phyloP scores from a whole-genome alignment of 306 rosid species.

The Corylus avellana region DNA sequence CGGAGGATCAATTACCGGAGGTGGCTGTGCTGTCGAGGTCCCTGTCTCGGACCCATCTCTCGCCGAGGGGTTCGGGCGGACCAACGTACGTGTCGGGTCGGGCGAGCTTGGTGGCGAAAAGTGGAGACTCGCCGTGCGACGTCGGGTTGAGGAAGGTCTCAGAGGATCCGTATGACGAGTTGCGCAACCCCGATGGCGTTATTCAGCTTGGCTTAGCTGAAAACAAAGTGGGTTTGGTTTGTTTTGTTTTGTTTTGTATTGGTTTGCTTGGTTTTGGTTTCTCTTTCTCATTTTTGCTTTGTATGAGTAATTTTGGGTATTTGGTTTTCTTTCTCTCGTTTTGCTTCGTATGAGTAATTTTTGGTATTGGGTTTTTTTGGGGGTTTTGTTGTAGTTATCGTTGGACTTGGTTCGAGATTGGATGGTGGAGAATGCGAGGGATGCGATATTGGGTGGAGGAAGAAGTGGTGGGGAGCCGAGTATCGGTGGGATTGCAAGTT shows the following conservation, averaged over 20 bases:
- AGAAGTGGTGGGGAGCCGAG: slow-evolving; percentile 27
- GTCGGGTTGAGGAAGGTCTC: slow-evolving; percentile 49
- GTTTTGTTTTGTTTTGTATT: slow-evolving; percentile 17
- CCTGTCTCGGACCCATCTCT: slow-evolving; percentile 53
- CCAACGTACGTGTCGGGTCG: slow-evolving; percentile 58
- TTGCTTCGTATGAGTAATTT: neutral
- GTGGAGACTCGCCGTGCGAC: slow-evolving; percentile 49
- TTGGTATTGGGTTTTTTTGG: neutral
- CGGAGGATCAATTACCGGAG: slow-evolving; percentile 30
- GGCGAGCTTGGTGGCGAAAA: slow-evolving; percentile 40
- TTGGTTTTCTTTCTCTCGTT: neutral
- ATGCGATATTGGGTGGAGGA: slow-evolving; percentile 44
- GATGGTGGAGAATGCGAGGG: slow-evolving; percentile 54
- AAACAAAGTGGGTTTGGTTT: slow-evolving; percentile 60
- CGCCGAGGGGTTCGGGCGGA: slow-evolving; percentile 45
- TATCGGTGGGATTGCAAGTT: slow-evolving; percentile 39
- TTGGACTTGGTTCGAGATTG: slow-evolving; percentile 70
- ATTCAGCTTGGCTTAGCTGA: slow-evolving; percentile 69
- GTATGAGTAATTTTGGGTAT: neutral
- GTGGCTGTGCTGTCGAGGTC: slow-evolving; percentile 46
- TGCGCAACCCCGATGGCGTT: slow-evolving; percentile 65
- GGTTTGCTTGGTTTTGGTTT: slow-evolving; percentile 10
- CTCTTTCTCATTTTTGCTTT: neutral
- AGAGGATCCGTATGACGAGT: slow-evolving; percentile 63
- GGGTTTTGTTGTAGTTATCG: slow-evolving; percentile 42